Evolutionary conservation across 2,329 filamentous ascomycete species (phyloP), one percentile per base, ranked within the genome.

Genomic region (Neurospora sp.): DNA sequence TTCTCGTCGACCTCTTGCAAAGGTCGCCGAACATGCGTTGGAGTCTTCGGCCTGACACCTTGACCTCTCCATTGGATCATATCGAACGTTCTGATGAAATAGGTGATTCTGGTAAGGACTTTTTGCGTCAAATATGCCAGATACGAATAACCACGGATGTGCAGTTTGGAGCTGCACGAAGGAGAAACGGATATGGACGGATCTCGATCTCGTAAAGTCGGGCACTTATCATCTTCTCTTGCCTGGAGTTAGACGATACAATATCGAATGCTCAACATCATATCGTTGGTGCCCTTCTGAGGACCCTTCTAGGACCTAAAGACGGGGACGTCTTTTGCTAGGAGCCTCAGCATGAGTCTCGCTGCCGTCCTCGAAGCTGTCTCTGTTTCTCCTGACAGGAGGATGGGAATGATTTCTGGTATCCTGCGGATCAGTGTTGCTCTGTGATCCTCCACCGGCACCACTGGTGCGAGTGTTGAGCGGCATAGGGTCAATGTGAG

Each of bases 61-160:
- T 78, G 38, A 79, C 77, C 5, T 81, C 78, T 37, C 78, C 77
- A 38, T 80, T 75, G 6, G 79, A 78, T 78, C 79, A 81, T 67
- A 80, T 80, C 10, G 78, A 80, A 6, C 8, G 8, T n/a, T 10
- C 1, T n/a, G 8, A n/a, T 41, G 17, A n/a, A 1, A 8, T 41
- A 8, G 40, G 17, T 41, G 17, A n/a, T 41, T n/a, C 17, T 41
- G 8, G 3, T 5, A 4, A 41, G 15, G 6, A 8, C 6, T 6
- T n/a, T 1, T 17, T 3, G 15, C 15, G 15, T 6, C 15, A 41
- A 17, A 17, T 3, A 17, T 17, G 15, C 15, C 39, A 41, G 39
- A 41, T 41, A 41, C 15, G 12, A 40, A 40, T 6, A 15, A 15
- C 38, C 38, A 36, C 33, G 6, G 33, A 36, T 8, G 33, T 36